phyloP scores from a whole-genome alignment of 2,329 filamentous ascomycete species.

The Purpureocillium takamizusanense region DNA sequence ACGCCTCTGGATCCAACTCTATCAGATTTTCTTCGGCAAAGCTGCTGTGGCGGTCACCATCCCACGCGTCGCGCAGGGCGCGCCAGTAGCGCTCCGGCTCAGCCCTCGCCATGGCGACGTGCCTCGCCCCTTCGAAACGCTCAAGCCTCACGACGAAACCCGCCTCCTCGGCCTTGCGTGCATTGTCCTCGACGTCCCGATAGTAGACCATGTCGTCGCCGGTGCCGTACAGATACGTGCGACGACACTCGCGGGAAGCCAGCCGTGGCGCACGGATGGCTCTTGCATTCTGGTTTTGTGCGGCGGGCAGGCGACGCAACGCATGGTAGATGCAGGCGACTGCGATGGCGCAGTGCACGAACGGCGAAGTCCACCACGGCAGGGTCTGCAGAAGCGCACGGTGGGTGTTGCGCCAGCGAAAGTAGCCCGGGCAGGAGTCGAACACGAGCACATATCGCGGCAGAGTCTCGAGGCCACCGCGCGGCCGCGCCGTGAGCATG shows the following conservation, averaged over 20 bases:
- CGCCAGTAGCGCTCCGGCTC: conserved; percentile 43
- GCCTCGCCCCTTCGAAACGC: conserved; percentile 35
- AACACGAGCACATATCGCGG: conserved; percentile 34
- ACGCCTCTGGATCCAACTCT: no score
- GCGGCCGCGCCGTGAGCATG: conserved; percentile 8
- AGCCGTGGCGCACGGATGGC: conserved; percentile 25
- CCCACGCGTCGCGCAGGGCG: conserved; percentile 36
- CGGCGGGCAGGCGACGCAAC: conserved; percentile 16
- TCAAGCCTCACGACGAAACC: conserved; percentile 35
- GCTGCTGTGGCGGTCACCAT: conserved; percentile 9
- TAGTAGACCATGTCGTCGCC: conserved; percentile 37
- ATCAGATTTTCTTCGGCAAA: no score
- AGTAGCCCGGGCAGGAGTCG: conserved; percentile 41
- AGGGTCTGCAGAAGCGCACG: conserved; percentile 27
- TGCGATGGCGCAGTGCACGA: conserved; percentile 24
- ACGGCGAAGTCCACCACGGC: conserved; percentile 21
- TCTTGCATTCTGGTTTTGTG: conserved; percentile 23
- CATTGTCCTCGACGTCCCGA: conserved; percentile 39
- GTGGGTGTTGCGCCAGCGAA: conserved; percentile 27
- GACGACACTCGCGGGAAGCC: conserved; percentile 27
- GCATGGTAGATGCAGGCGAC: conserved; percentile 21
- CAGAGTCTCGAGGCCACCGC: conserved; percentile 11
- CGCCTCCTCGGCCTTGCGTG: conserved; percentile 24
- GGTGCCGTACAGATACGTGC: conserved; percentile 44
- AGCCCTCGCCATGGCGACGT: conserved; percentile 39